Evolutionary conservation across 169 alveolate species (phyloP), one percentile per base, ranked within the genome.

Genomic region (Perkinsus marinus): DNA sequence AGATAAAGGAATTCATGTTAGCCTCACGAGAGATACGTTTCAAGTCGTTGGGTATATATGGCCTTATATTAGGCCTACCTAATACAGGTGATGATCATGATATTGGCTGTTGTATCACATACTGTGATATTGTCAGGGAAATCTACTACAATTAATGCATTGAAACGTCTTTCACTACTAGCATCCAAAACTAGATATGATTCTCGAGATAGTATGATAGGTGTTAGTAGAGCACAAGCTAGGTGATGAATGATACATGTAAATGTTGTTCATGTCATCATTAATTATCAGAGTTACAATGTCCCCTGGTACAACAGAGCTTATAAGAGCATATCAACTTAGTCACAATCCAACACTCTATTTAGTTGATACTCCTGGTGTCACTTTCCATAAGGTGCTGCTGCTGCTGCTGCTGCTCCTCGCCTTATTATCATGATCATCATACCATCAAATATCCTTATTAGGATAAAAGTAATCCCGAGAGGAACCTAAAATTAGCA

Each of bases 221-320:
- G 79, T 57, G 79, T 57, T 2, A 57, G 79, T 16, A 57, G 79
- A 16, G 26, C 79, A 6, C 79, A 57, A 57, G 79, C 79, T 26
- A 57, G 79, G 79, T 57, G 26, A 57, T 16, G 46, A 41, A 2
- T 57, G 9, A 43, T 17, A 10, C 17, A 10, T 43, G 17, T 43
- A 10, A 43, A 10, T 43, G 17, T 10, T 43, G 17, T 43, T 43
- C 90, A 93, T 0, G 91, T 93, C 39, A 92, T 92, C 91, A 93
- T 93, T 37, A 0, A 0, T 57, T 57, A 26, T 26, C 34, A 57
- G 79, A 26, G 79, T 57, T 57, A 57, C 79, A 57, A 57, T 57
- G 79, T 57, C 79, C 3, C 79, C 79, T 57, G 79, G 79, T 57
- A 57, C 79, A 2, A 57, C 79, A 6, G 79, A 57, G 79, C 26